Evolutionary conservation across 1,139 yeast genomes (phyloP), one percentile per base, ranked within the genome.

Genomic region (Yamadazyma buinensis): DNA sequence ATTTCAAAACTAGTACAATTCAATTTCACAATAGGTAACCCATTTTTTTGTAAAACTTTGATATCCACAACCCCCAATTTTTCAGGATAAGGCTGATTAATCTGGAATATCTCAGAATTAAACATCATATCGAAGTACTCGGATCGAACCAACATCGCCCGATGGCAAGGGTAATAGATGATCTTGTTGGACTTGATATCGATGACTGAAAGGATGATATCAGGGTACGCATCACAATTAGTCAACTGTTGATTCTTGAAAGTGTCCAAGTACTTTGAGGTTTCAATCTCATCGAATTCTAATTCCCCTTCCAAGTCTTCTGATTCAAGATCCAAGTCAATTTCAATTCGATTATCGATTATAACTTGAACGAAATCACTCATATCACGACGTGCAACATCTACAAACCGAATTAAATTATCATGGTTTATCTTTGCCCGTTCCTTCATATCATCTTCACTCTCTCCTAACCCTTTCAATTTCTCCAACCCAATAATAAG

Each of bases 51-150:
- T 3, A 66, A 28, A 33, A 59, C 48, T n/a, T 36, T 29, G 3
- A 61, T n/a, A 38, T 62, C 56, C 3, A 62, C 41, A 6, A 61
- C 38, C 23, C 35, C 36, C 24, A 28, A 38, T 8, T 32, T 23
- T 9, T 33, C 38, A 15, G 45, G 47, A 3, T 44, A 28, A 1
- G 61, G 57, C 13, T 46, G 25, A 7, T 50, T 53, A 10, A 42
- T 28, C 11, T 29, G 28, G 41, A 62, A 66, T 1, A 67, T 48
- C 10, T 58, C 67, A 3, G 85, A 77, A 15, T 66, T 57, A 49
- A 84, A 78, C 82, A 83, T 75, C 5, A 80, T 70, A 37, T 70
- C 75, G 51, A 77, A 84, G 51, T 80, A 84, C 30, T 76, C 84
- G 1, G 84, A 74, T 30, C 88, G 57, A 7, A 70, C 58, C 25